Base-by-base conservation (phyloP, 2,329 filamentous ascomycete species). In the Fusarium solani-melongenae region DNA sequence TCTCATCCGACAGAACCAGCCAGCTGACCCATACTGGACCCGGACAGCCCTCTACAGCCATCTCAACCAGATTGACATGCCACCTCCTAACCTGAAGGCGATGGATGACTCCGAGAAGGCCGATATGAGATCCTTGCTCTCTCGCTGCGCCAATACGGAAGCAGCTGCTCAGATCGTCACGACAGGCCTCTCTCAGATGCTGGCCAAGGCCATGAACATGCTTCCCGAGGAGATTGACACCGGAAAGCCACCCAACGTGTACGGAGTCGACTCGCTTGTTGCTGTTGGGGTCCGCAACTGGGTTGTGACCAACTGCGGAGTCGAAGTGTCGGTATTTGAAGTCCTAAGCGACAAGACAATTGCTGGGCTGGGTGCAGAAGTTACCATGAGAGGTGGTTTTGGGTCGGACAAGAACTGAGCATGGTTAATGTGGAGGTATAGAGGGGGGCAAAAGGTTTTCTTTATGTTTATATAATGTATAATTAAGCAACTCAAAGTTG, bases 11-110 rank as follows among this genome's bases (percentile, higher is more conserved):
- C 88, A 90, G 72, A 89, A 88, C 76, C 81, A 84, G 62, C 85
- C 86, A 0, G 81, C 84, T 0, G 88, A 89, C 67, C 87, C 88
- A 1, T 90, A 88, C 78, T 90, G 88, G 87, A 82, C 85, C 11
- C 84, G 83, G 7, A 86, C 86, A 0, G 83, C 86, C 0, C 79
- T 88, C 39, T 89, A 87, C 66, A 79, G 83, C 3, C 82, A 85
- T 62, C 82, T 90, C 51, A 86, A 86, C 67, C 77, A 84, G 27
- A 79, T 89, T 5, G 88, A 89, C 74, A 79, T 86, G 70, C 83
- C 82, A 2, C 70, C 78, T 5, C 76, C 79, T 1, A 78, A 81
- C 53, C 68, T 82, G 27, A 29, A 72, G 5, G 62, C 69, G 11
- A 62, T 76, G 12, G 51, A 59, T n/a, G 70, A 62, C 5, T 64